These are phyloP conservation scores for Mycena venus DNA, from an alignment of 768 basidiomycete species.

Conservation along the genomic window DNA sequence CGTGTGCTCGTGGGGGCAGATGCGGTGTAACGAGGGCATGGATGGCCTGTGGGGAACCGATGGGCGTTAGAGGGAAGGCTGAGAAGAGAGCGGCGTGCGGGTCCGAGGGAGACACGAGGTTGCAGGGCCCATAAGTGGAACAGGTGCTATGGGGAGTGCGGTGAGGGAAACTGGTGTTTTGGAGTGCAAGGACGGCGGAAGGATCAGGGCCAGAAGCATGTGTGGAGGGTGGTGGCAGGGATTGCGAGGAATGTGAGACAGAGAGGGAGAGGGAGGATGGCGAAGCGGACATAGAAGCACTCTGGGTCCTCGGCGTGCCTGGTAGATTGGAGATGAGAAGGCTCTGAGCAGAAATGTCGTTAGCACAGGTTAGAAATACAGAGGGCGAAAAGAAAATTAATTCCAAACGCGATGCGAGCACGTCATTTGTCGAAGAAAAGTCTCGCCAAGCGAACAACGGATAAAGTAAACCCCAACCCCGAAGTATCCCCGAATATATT, in stretches of 20 bases:
- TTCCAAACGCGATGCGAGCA: background rate
- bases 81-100: constrained; percentile 47
- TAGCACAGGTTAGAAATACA: constrained; percentile 16
- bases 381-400: constrained; percentile 40
- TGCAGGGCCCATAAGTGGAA: background rate
- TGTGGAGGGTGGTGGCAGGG: constrained; percentile 30
- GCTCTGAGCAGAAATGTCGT: constrained; percentile 25
- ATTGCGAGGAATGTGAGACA: constrained; percentile 35
- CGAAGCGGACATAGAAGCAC: constrained; percentile 7
- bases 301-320: constrained; percentile 5
- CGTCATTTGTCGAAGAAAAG: no score
- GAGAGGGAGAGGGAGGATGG: constrained; percentile 32
- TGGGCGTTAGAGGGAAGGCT: constrained; percentile 75
- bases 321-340: constrained; percentile 39
- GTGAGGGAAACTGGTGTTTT: background rate
- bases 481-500: no score
- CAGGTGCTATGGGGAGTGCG: background rate
- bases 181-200: constrained; percentile 38
- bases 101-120: background rate
- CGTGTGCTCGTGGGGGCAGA: constrained; percentile 67
- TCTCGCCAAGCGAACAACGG: no score
- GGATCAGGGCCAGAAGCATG: constrained; percentile 39
- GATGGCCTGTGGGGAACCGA: constrained; percentile 62
- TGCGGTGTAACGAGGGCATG: constrained; percentile 65
- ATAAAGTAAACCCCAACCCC: no score